phyloP scores from a whole-genome alignment of 805 yeast genomes.

The Nakazawaea wickerhamii region DNA sequence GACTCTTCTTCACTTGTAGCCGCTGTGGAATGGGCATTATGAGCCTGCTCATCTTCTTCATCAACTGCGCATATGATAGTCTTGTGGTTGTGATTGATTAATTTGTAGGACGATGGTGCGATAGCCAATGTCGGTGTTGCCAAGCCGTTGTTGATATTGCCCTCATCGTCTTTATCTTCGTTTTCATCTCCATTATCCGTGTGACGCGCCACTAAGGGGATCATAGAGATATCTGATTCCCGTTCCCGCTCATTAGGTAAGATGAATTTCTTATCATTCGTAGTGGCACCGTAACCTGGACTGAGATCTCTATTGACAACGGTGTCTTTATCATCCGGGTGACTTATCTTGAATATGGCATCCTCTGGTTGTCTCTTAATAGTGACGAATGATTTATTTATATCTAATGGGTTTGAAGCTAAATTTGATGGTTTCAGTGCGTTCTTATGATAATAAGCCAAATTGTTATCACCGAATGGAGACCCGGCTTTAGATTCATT shows the following conservation, averaged over 20 bases:
- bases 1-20: slow-evolving; percentile 4
- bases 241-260: slow-evolving; percentile 12
- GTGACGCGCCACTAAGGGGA: not conserved
- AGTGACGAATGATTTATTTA: slow-evolving; percentile 59
- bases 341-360: slow-evolving; percentile 10
- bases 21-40: slow-evolving; percentile 6
- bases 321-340: slow-evolving; percentile 8
- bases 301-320: slow-evolving; percentile 6
- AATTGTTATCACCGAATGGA: slow-evolving; percentile 7
- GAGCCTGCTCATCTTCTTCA: slow-evolving; percentile 10
- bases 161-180: slow-evolving; percentile 12
- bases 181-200: slow-evolving; percentile 6
- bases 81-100: slow-evolving; percentile 14
- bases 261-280: slow-evolving; percentile 10
- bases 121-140: slow-evolving; percentile 2
- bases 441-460: slow-evolving; percentile 10
- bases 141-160: not conserved
- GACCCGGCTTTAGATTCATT: not conserved
- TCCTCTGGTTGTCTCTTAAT: slow-evolving; percentile 53
- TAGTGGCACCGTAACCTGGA: slow-evolving; percentile 12
- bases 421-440: slow-evolving; percentile 51
- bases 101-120: slow-evolving; percentile 12
- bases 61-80: slow-evolving; percentile 13
- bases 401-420: slow-evolving; percentile 66
- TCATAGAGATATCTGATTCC: slow-evolving; percentile 11